Base-by-base conservation (phyloP, 495 filamentous ascomycete genomes). In the Aspergillus haitiensis region DNA sequence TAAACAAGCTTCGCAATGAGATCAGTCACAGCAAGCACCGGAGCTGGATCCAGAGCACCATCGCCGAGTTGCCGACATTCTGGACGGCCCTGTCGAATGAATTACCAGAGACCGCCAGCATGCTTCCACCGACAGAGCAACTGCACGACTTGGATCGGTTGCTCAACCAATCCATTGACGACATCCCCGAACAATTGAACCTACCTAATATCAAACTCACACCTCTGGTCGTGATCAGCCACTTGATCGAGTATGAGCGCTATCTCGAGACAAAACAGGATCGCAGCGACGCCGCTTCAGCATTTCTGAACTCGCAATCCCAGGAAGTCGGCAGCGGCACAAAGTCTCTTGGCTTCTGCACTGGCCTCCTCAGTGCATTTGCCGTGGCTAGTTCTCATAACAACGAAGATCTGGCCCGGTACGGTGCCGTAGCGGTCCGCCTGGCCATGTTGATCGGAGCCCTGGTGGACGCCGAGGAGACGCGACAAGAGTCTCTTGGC, bases 291-390 rank as follows among this genome's bases (percentile, higher is more conserved):
- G 3, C 21, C 21, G 21, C 21, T 27, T 27, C 21, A 27, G 21
- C 21, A 27, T 27, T 27, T 27, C 21, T 16, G 9, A 51, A 51
- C 5, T 15, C 21, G 18, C 15, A 31, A 32, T 51, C 51, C 57
- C n/a, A 18, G 51, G 35, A 45, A 59, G 37, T 55, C 50, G 47
- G 53, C 39, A 40, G 37, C 67, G 53, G 7, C 53, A 39, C 56
- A 36, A 65, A 70, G 51, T 75, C 72, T 1, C 51, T 78, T 3
- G 77, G 77, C 31, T 69, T 79, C 44, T 81, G 77, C 53, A 71
- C 63, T 5, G 78, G 77, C 0, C 36, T 78, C 2, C 58, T 79
- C 35, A 62, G 49, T 46, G 75, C 79, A 7, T 55, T 73, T 21
- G 69, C 72, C 9, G 69, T 79, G 11, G 59, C 72, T 7, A 57